Conservation (phyloP, 176 grass and related monocot genomes). For the Dendrocalamus sinicus region DNA sequence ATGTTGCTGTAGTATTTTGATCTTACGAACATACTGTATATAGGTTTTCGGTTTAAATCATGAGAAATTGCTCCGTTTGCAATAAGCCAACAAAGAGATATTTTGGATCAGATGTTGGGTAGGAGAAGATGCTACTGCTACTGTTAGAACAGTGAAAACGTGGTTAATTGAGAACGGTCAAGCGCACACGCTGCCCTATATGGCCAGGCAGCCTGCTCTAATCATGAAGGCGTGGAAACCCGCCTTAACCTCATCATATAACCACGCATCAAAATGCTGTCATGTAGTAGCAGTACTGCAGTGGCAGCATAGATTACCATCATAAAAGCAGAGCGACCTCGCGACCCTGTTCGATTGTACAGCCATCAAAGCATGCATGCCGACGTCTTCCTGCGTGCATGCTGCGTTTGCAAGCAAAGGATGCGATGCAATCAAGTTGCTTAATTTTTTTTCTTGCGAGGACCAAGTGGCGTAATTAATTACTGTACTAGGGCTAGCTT, state of each 20-base stretch:
- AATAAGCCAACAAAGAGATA: neutral
- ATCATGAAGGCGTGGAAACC: constrained; percentile 38
- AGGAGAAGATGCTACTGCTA: neutral
- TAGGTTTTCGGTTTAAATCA: neutral
- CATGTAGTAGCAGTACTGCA: neutral
- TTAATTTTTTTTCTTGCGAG: neutral
- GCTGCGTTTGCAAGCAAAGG: constrained; percentile 39
- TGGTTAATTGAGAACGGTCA: neutral
- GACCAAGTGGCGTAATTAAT: constrained; percentile 12
- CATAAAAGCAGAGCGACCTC: constrained; percentile 18
- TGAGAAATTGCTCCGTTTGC: neutral
- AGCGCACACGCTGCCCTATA: constrained; percentile 6
- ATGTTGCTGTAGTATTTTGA: neutral
- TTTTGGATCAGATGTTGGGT: neutral
- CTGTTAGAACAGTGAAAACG: neutral
- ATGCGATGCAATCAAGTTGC: constrained; percentile 1
- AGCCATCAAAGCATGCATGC: neutral
- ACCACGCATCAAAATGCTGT: constrained; percentile 37
- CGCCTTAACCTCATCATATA: constrained; percentile 24
- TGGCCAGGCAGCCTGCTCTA: constrained; percentile 25
- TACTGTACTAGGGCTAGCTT: neutral
- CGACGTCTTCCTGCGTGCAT: neutral
- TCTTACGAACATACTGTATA: neutral
- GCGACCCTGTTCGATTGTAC: neutral
- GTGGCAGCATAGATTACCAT: neutral